Conservation (phyloP, 176 grass and related monocot species). For the Oryza rufipogon region DNA sequence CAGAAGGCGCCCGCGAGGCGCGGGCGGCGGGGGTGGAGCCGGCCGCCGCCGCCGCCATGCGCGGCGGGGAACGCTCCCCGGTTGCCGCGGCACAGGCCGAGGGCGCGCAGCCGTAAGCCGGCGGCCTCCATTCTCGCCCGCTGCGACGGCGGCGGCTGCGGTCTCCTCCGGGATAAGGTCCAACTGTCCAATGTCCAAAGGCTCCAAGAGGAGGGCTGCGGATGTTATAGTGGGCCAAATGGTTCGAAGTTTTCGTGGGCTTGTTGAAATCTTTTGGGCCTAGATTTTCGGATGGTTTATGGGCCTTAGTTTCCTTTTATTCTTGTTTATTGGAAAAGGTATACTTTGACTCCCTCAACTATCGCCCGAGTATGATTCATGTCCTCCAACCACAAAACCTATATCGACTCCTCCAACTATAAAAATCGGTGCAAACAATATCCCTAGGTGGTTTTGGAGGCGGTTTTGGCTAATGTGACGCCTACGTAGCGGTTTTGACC, state of each 20-base stretch:
- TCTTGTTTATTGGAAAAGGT: background rate
- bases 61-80: background rate
- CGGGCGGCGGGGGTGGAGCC: background rate
- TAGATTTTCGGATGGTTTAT: too few species aligned
- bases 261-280: background rate
- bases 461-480: too few species aligned
- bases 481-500: too few species aligned
- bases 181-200: background rate
- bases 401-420: too few species aligned
- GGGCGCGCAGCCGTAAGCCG: conserved; percentile 37
- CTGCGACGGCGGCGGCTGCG: conserved; percentile 26
- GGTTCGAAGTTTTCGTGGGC: background rate
- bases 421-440: too few species aligned
- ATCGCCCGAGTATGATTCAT: too few species aligned
- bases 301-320: background rate
- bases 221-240: background rate
- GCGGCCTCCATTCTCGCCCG: conserved; percentile 41
- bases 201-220: background rate
- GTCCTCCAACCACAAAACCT: too few species aligned
- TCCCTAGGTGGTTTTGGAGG: too few species aligned
- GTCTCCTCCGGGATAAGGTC: conserved; percentile 35
- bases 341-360: too few species aligned
- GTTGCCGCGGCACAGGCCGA: background rate
- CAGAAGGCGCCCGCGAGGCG: background rate
- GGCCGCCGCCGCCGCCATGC: background rate